Base-by-base conservation (phyloP, 2,329 filamentous ascomycete species). In the Xylaria arbuscula region DNA sequence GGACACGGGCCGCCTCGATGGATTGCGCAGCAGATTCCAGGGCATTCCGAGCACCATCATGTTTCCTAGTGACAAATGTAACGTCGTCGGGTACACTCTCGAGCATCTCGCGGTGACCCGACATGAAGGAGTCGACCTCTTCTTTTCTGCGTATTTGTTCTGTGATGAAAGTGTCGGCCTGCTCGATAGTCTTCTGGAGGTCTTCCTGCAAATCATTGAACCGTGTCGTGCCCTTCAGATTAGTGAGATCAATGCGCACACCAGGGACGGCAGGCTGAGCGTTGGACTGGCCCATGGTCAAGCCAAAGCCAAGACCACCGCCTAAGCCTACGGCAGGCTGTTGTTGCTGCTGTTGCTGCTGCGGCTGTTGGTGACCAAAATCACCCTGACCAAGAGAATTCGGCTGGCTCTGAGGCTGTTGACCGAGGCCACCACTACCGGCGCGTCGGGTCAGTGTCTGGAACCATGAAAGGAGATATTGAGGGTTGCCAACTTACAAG, bases 141-240 rank as follows among this genome's bases (percentile, higher is more conserved):
- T 92, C 89, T 77, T 93, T 91, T 79, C 91, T 90, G 67, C 87
- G 86, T 76, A 97, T 94, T 77, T 96, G 93, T 62, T 87, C 86
- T 74, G 93, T 88, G 74, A 99, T 95, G 72, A 91, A 89, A 66
- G 88, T 87, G 80, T 99, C 95, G 71, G 97, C 89, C 10, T 85
- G 82, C 70, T 93, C 89, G 70, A 99, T 92, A 72, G 93, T 83
- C 70, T 89, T 88, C 77, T 97, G 93, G 17, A 97, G 84, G 36
- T 93, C 89, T 72, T 95, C 92, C 68, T 92, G 89, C 34, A 97
- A 90, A 79, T 97, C 95, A 77, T 94, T 93, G 83, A 96, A 98
- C 70, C 96, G 93, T 3, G 94, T 97, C 0, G 94, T 97, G 17
- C 92, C 91, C 61, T 93, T 89, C 68, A 98, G 84, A 77, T 92